Conservation (phyloP, 306 rosid genomes). For the Begonia loranthoides region DNA sequence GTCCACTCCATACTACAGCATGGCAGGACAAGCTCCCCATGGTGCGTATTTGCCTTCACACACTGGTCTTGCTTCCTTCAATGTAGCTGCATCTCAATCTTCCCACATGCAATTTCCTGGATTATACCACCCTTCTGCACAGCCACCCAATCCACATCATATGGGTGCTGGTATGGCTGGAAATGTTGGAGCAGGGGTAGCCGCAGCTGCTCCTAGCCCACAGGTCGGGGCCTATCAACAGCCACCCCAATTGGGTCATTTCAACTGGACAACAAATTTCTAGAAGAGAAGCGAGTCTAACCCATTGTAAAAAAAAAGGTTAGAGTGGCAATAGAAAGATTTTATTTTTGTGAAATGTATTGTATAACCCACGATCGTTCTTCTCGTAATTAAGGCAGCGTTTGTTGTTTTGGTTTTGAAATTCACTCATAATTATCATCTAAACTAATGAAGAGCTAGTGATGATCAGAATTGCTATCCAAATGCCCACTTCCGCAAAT, state of each 20-base stretch:
- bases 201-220: conserved; percentile 74
- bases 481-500: not conserved
- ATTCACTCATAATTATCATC: not conserved
- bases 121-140: conserved; percentile 77
- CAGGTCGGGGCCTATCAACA: conserved; percentile 81
- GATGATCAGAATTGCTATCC: not conserved
- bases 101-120: conserved; percentile 98
- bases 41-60: conserved; percentile 78
- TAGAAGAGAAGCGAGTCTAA: conserved; percentile 41
- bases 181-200: conserved; percentile 81
- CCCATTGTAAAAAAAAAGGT: conserved; percentile 45
- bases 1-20: conserved; percentile 70
- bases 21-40: conserved; percentile 85
- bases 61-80: conserved; percentile 61
- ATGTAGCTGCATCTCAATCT: conserved; percentile 82
- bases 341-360: conserved; percentile 41
- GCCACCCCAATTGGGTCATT: conserved; percentile 78
- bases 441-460: not conserved
- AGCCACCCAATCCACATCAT: conserved; percentile 72
- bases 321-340: conserved; percentile 51
- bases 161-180: conserved; percentile 75
- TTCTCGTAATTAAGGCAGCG: conserved; percentile 21
- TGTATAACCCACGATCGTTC: conserved; percentile 6
- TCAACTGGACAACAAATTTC: conserved; percentile 91
- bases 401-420: conserved; percentile 8